A percentile compares a stretch with the other conserved stretches of the same genome.
Evolutionary conservation across 495 filamentous ascomycete genomes (phyloP).

Genomic region (Stereocaulon alpinum): DNA sequence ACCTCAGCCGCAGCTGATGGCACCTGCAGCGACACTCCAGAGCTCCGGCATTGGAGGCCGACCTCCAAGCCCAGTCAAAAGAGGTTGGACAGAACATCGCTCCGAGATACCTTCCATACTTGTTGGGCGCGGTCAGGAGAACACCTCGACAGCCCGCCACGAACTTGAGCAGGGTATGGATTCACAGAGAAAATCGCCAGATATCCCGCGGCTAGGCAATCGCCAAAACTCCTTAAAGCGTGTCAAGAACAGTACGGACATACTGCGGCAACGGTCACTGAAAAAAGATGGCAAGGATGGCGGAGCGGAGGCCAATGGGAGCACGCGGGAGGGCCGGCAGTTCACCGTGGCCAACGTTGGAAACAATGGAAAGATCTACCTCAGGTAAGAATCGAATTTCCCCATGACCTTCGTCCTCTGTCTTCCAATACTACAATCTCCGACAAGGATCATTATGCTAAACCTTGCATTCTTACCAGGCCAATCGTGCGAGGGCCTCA

Average conservation of each 20-base stretch:
- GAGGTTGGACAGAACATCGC: slow-evolving; percentile 18
- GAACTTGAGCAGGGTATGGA: slow-evolving; percentile 18
- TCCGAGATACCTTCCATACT: slow-evolving; percentile 16
- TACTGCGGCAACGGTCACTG: slow-evolving; percentile 34
- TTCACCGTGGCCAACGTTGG: slow-evolving; percentile 93
- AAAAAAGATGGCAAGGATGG: slow-evolving; percentile 32
- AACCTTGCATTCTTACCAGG: slow-evolving; percentile 29
- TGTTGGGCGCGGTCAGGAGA: slow-evolving; percentile 18
- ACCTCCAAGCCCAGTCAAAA: slow-evolving; percentile 11
- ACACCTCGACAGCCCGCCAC: slow-evolving; percentile 18
- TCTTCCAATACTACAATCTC: neutral
- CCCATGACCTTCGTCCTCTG: neutral
- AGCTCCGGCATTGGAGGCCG: neutral
- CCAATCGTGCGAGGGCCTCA: slow-evolving; percentile 49
- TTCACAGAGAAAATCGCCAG: slow-evolving; percentile 14
- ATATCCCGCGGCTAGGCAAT: slow-evolving; percentile 6
- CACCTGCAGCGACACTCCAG: slow-evolving; percentile 7
- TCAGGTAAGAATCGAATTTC: slow-evolving; percentile 55
- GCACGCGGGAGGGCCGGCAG: slow-evolving; percentile 51
- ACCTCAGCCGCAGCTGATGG: slow-evolving; percentile 8
- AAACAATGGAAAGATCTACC: slow-evolving; percentile 84
- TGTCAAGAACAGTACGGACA: slow-evolving; percentile 39
- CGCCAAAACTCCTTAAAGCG: slow-evolving; percentile 30
- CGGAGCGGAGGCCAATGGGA: slow-evolving; percentile 27
- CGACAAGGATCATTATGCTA: slow-evolving; percentile 9